Conservation (phyloP, 148 eudicot species). For the Cornus suecica region DNA sequence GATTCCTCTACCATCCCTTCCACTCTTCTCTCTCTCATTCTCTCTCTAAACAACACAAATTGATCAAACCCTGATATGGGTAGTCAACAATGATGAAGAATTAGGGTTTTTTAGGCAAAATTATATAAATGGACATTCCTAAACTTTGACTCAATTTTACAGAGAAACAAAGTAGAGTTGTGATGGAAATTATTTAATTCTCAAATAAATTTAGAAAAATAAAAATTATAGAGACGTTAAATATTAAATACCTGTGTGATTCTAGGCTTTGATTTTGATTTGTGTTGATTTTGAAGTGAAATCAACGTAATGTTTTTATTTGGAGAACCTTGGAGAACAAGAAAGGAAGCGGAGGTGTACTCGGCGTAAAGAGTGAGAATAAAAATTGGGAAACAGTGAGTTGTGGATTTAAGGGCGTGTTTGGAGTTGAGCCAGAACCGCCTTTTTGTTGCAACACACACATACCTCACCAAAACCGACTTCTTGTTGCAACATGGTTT, state of each 20-base stretch:
- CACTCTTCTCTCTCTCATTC: background rate
- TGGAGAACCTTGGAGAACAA: constrained; percentile 18
- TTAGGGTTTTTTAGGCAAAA: background rate
- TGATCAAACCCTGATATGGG: background rate
- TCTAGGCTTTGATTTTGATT: background rate
- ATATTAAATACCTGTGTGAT: background rate
- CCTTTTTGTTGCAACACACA: too few relatives aligned
- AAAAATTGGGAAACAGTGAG: background rate
- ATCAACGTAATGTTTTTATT: background rate
- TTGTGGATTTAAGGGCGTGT: constrained; percentile 11
- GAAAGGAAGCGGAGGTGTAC: background rate
- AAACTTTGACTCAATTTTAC: background rate
- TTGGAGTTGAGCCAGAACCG: background rate
- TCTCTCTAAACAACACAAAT: background rate
- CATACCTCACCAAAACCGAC: too few relatives aligned
- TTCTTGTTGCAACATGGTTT: too few relatives aligned
- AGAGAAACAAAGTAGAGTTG: background rate
- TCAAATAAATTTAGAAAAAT: background rate
- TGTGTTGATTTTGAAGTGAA: background rate
- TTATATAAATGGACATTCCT: background rate
- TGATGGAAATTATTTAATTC: background rate
- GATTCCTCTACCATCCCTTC: constrained; percentile 36
- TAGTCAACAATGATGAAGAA: background rate
- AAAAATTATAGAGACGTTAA: background rate
- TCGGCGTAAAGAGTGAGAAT: background rate